A percentile compares a stretch with the other conserved stretches of the same genome.
Conservation (phyloP, 2,329 filamentous ascomycete species). For the Cryoendolithus antarcticus region DNA sequence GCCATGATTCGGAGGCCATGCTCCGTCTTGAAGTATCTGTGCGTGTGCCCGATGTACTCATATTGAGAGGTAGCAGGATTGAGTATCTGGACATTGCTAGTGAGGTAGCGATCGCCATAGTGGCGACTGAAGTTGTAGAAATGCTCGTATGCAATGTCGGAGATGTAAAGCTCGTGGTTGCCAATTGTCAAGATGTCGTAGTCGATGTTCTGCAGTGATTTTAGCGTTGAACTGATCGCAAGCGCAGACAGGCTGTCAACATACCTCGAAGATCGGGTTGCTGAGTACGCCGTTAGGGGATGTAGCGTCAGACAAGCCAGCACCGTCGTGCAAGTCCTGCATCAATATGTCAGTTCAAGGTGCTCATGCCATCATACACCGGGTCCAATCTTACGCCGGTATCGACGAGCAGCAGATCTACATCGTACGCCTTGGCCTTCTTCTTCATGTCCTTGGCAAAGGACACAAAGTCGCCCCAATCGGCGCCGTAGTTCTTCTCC, state of each 20-base stretch:
- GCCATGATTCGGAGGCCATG: conserved; percentile 40
- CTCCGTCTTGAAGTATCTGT: conserved; percentile 39
- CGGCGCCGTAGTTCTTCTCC: conserved; percentile 51
- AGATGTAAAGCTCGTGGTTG: conserved; percentile 55
- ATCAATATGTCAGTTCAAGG: neutral
- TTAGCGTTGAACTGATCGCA: neutral
- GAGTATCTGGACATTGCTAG: conserved; percentile 40
- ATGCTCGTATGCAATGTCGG: conserved; percentile 49
- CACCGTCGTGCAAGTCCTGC: conserved; percentile 53
- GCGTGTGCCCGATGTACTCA: conserved; percentile 35
- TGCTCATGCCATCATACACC: neutral
- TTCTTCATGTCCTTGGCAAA: conserved; percentile 49
- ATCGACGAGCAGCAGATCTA: conserved; percentile 49
- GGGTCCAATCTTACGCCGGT: conserved; percentile 33
- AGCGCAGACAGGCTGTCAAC: neutral
- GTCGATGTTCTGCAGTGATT: conserved; percentile 27
- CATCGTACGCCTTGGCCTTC: conserved; percentile 43
- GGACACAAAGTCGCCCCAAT: conserved; percentile 54
- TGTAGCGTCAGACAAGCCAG: conserved; percentile 50
- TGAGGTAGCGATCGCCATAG: conserved; percentile 43
- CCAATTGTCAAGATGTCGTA: conserved; percentile 39
- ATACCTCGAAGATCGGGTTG: conserved; percentile 36
- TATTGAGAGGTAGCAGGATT: conserved; percentile 32
- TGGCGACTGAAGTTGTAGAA: conserved; percentile 46
- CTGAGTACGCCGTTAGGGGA: conserved; percentile 43